Conservation (phyloP, 495 filamentous ascomycete species). For the Penicillium canescens region DNA sequence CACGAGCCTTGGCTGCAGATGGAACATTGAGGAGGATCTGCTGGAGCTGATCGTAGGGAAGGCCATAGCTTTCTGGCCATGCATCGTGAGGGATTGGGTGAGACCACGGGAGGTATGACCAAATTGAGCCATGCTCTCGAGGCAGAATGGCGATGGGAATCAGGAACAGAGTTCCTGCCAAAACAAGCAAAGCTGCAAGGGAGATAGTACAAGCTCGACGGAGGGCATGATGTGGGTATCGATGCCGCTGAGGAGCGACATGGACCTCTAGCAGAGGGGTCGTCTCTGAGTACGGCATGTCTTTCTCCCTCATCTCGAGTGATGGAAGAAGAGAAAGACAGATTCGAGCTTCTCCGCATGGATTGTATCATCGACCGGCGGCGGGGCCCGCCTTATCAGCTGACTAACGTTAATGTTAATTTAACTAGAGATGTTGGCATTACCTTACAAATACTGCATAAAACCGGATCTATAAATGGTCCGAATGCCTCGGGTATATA, state of each 20-base stretch:
- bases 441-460: too few relatives aligned
- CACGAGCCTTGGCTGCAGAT: slow-evolving; percentile 61
- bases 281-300: slow-evolving; percentile 42
- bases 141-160: slow-evolving; percentile 42
- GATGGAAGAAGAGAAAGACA: background rate
- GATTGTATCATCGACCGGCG: slow-evolving; percentile 2
- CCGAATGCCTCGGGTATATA: too few relatives aligned
- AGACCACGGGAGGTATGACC: slow-evolving; percentile 43
- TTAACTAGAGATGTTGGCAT: too few relatives aligned
- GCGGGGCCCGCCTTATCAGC: slow-evolving; percentile 5
- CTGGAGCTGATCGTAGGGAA: slow-evolving; percentile 67
- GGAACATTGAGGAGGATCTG: slow-evolving; percentile 72
- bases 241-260: slow-evolving; percentile 49
- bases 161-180: slow-evolving; percentile 62
- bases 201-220: slow-evolving; percentile 73
- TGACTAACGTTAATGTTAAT: background rate
- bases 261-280: slow-evolving; percentile 41
- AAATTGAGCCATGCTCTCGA: slow-evolving; percentile 39
- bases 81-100: slow-evolving; percentile 36
- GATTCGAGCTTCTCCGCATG: slow-evolving; percentile 6
- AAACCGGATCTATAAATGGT: too few relatives aligned
- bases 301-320: slow-evolving; percentile 42
- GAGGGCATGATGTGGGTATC: slow-evolving; percentile 67
- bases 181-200: slow-evolving; percentile 55
- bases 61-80: slow-evolving; percentile 49